phyloP scores from a whole-genome alignment of 2,329 filamentous ascomycete genomes.

The Ophiobolus disseminans region DNA sequence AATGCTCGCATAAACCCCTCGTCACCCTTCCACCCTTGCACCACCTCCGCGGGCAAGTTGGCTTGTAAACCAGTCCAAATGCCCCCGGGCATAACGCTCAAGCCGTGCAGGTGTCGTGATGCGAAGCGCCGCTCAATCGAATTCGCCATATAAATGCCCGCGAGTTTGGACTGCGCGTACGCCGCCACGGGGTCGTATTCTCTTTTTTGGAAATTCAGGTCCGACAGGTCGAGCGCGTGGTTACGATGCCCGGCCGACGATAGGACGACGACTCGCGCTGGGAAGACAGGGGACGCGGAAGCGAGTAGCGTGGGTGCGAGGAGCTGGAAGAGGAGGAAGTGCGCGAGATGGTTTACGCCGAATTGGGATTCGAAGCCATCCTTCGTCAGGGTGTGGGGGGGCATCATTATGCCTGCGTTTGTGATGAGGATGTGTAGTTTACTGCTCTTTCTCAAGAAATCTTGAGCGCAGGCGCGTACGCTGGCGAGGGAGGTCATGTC shows the following conservation, averaged over 20 bases:
- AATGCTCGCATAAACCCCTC: constrained; percentile 14
- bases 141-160: constrained; percentile 60
- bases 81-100: constrained; percentile 57
- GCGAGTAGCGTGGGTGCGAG: constrained; percentile 50
- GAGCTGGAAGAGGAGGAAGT: constrained; percentile 54
- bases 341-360: constrained; percentile 57
- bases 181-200: constrained; percentile 49
- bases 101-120: constrained; percentile 53
- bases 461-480: constrained; percentile 27
- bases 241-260: constrained; percentile 54
- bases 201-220: constrained; percentile 48
- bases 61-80: constrained; percentile 47
- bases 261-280: constrained; percentile 58
- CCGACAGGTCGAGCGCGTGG: constrained; percentile 45
- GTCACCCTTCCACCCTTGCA: constrained; percentile 11
- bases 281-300: constrained; percentile 47
- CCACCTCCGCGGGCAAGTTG: constrained; percentile 7
- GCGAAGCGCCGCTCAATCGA: constrained; percentile 59
- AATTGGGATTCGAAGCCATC: constrained; percentile 50
- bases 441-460: constrained; percentile 21
- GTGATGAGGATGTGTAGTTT: constrained; percentile 51
- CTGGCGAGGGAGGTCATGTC: constrained; percentile 26
- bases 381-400: constrained; percentile 41
- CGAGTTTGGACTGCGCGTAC: constrained; percentile 60
- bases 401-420: constrained; percentile 58